These are phyloP conservation scores for Geotrichum restrictum DNA, from an alignment of 1,139 yeast species.

Conservation along the genomic window DNA sequence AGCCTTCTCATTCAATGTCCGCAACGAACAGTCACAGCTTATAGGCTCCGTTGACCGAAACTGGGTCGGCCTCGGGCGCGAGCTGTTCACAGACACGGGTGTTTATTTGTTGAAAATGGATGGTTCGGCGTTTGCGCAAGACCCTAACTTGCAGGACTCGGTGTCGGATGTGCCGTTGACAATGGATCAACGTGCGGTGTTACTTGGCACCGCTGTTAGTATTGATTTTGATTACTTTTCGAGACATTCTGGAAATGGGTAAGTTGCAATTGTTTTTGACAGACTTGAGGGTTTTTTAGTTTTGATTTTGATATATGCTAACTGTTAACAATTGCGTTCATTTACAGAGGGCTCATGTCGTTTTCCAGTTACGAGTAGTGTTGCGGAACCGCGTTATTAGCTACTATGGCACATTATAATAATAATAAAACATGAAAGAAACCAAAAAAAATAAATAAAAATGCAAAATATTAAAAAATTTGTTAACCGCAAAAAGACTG, in stretches of 20 bases:
- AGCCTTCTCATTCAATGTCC: slow-evolving; percentile 79
- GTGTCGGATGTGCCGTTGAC: slow-evolving; percentile 48
- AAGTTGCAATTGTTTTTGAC: slow-evolving; percentile 21
- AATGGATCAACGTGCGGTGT: slow-evolving; percentile 77
- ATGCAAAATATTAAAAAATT: background rate
- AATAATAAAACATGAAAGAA: no score
- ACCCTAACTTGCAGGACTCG: slow-evolving; percentile 24
- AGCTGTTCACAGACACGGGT: slow-evolving; percentile 90
- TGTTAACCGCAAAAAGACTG: no score
- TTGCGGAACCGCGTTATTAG: no score
- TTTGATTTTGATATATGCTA: background rate
- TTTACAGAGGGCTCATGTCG: background rate
- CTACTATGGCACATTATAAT: no score
- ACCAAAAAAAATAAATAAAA: background rate
- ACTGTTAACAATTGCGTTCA: background rate
- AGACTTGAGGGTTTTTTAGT: background rate
- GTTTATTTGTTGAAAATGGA: slow-evolving; percentile 84
- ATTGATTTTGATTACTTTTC: slow-evolving; percentile 95
- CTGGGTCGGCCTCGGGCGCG: slow-evolving; percentile 94
- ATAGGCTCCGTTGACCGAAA: slow-evolving; percentile 81
- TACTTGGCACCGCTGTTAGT: slow-evolving; percentile 82
- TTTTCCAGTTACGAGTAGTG: no score
- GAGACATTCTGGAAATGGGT: slow-evolving; percentile 65
- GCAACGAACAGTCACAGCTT: slow-evolving; percentile 53
- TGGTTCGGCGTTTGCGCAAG: slow-evolving; percentile 49